phyloP scores from a whole-genome alignment of 495 filamentous ascomycete genomes.

The Aspergillus biplanus region DNA sequence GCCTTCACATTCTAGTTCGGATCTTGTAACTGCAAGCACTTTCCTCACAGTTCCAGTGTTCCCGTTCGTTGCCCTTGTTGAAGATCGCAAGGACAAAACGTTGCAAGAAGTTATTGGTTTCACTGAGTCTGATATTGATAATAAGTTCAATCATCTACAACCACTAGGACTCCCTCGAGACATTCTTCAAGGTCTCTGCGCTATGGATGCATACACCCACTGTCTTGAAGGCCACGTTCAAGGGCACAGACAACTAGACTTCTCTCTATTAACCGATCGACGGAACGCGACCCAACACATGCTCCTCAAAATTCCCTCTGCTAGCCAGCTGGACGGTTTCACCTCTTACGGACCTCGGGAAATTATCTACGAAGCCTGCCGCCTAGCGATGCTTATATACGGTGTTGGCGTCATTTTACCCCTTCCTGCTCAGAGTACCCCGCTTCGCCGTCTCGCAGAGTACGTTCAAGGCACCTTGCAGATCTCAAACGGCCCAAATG shows the following conservation, averaged over 20 bases:
- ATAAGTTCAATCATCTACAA: constrained; percentile 31
- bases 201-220: constrained; percentile 33
- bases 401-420: constrained; percentile 46
- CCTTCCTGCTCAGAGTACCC: constrained; percentile 41
- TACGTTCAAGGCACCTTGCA: constrained; percentile 29
- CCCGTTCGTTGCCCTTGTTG: constrained; percentile 38
- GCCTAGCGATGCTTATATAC: constrained; percentile 39
- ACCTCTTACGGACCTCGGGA: constrained; percentile 25
- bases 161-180: constrained; percentile 37
- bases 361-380: constrained; percentile 43
- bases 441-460: constrained; percentile 32
- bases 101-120: constrained; percentile 38
- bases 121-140: constrained; percentile 27
- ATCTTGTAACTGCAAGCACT: constrained; percentile 37
- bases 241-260: constrained; percentile 17
- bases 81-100: constrained; percentile 22
- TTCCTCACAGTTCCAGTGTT: constrained; percentile 37
- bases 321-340: constrained; percentile 22
- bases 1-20: constrained; percentile 32
- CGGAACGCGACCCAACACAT: constrained; percentile 42
- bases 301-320: constrained; percentile 35
- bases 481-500: constrained; percentile 8
- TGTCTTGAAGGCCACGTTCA: constrained; percentile 29
- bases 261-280: constrained; percentile 39
- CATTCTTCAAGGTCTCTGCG: constrained; percentile 38